phyloP scores from a whole-genome alignment of 1,284 basidiomycete genomes.

The Ceratobasidium sp. region DNA sequence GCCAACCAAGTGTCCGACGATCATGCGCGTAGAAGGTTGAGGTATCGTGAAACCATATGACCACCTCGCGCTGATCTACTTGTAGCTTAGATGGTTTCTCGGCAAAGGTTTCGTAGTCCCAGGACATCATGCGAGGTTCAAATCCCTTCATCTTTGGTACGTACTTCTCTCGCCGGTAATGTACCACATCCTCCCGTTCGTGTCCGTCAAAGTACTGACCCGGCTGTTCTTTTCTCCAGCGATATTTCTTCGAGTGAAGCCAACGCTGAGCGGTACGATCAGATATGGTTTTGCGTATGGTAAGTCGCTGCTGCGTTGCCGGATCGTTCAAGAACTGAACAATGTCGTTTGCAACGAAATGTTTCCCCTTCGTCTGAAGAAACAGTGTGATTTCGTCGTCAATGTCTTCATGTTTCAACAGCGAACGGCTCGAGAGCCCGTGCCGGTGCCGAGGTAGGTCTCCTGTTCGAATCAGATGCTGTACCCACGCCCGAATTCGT shows the following conservation, averaged over 20 bases:
- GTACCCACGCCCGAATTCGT: too few relatives aligned
- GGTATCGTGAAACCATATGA: slow-evolving; percentile 51
- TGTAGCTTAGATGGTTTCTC: not conserved
- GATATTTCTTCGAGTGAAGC: slow-evolving; percentile 1
- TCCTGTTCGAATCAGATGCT: too few relatives aligned
- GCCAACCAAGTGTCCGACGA: slow-evolving; percentile 55
- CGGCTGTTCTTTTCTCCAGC: too few relatives aligned
- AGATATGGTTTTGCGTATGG: slow-evolving; percentile 6
- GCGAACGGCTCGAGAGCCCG: not conserved
- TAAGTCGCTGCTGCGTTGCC: not conserved
- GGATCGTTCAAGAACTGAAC: not conserved
- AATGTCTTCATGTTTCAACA: slow-evolving; percentile 11
- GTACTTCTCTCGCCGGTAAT: slow-evolving; percentile 54
- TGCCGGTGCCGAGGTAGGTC: not conserved
- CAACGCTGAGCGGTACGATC: slow-evolving; percentile 38
- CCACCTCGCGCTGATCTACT: slow-evolving; percentile 51
- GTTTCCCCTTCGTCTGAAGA: not conserved
- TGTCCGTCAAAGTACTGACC: slow-evolving; percentile 61
- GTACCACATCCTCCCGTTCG: slow-evolving; percentile 57
- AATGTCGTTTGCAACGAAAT: slow-evolving; percentile 12
- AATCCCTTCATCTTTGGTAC: slow-evolving; percentile 47
- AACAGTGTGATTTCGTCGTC: not conserved
- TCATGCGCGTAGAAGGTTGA: slow-evolving; percentile 63
- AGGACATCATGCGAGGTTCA: not conserved
- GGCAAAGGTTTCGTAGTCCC: not conserved